A percentile compares a stretch with the other conserved stretches of the same genome.
These are phyloP conservation scores for Spencermartinsiella europaea DNA, from an alignment of 805 yeast genomes.

Conservation along the genomic window DNA sequence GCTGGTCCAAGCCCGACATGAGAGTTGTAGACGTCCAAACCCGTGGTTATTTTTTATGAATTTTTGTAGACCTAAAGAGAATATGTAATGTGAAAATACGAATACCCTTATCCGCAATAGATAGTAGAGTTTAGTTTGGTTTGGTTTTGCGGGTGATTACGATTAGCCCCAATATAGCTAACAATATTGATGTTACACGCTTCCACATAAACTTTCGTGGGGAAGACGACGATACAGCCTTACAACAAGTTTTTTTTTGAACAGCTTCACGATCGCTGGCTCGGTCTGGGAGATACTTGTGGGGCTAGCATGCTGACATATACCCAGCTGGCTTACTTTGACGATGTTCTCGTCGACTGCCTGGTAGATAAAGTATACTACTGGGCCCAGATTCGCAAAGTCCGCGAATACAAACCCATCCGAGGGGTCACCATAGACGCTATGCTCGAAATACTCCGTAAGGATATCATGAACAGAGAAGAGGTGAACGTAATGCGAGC, in stretches of 20 bases:
- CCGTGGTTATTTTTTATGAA: no score
- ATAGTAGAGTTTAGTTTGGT: no score
- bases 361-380: constrained; percentile 26
- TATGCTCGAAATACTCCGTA: constrained; percentile 13
- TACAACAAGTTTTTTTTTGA: neutral
- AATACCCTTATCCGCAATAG: no score
- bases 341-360: constrained; percentile 28
- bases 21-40: no score
- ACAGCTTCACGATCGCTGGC: neutral
- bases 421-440: constrained; percentile 20
- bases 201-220: no score
- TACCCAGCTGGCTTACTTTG: constrained; percentile 26
- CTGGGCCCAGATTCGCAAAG: constrained; percentile 30
- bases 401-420: constrained; percentile 22
- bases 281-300: neutral
- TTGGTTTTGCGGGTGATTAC: no score
- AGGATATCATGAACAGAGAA: constrained; percentile 13
- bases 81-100: no score
- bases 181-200: no score
- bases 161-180: no score
- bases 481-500: constrained; percentile 16
- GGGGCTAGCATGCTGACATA: constrained; percentile 19
- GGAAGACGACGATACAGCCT: no score
- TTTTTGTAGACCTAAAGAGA: no score
- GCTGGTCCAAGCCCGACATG: no score